Percentiles rank a stretch among this genome's conserved stretches.
phyloP scores from a whole-genome alignment of 2,329 filamentous ascomycete species.

The Xylaria polymorpha region DNA sequence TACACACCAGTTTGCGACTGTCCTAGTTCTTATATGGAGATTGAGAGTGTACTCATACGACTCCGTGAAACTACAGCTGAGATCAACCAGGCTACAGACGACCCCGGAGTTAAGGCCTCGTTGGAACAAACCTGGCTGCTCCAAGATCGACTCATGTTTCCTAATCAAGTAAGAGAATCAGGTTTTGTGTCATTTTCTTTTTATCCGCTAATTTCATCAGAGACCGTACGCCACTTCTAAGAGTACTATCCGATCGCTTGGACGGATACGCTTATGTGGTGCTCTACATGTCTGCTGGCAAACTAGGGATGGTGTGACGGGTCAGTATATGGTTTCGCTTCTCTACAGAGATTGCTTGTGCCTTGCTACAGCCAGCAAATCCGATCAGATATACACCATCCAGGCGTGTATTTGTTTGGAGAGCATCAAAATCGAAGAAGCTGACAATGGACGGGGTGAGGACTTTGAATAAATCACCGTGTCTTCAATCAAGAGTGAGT shows the following conservation, averaged over 20 bases:
- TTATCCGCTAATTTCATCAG: conserved; percentile 50
- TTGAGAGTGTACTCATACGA: conserved; percentile 77
- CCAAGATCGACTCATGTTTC: conserved; percentile 82
- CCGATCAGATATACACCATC: conserved; percentile 76
- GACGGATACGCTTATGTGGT: conserved; percentile 84
- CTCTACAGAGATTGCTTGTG: conserved; percentile 86
- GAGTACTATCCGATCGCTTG: conserved; percentile 80
- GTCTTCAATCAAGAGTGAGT: conserved; percentile 8
- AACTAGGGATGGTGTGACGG: conserved; percentile 72
- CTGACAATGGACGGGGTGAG: conserved; percentile 79
- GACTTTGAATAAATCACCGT: conserved; percentile 16
- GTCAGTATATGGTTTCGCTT: conserved; percentile 85
- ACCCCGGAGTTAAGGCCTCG: conserved; percentile 73
- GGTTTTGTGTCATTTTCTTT: not conserved
- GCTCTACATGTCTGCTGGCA: conserved; percentile 87
- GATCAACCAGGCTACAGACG: conserved; percentile 87
- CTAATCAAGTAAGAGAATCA: conserved; percentile 69
- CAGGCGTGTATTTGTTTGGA: conserved; percentile 78
- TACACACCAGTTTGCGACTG: conserved; percentile 87
- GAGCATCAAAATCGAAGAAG: conserved; percentile 74
- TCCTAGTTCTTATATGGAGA: conserved; percentile 81
- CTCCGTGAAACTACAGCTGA: conserved; percentile 80
- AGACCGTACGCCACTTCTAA: conserved; percentile 65
- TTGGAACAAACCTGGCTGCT: conserved; percentile 87
- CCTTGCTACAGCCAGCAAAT: conserved; percentile 74